Conservation (phyloP, 2,329 filamentous ascomycete species). For the Dryadomyces quercivorus region DNA sequence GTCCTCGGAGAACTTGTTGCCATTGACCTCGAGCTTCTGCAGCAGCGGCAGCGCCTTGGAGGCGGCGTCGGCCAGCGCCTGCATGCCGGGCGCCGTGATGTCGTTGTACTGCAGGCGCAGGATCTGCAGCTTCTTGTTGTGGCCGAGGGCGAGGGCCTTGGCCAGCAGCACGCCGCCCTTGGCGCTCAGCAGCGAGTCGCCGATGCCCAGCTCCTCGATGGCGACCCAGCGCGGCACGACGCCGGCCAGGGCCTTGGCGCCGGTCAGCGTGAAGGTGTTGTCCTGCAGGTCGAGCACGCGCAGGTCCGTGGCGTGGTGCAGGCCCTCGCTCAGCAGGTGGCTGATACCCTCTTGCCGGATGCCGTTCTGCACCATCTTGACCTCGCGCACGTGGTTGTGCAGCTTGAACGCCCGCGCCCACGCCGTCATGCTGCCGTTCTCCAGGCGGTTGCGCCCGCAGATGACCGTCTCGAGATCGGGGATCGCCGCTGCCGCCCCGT, state of each 20-base stretch:
- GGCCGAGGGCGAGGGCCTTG: slow-evolving; percentile 58
- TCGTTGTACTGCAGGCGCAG: slow-evolving; percentile 90
- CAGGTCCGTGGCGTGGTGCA: slow-evolving; percentile 57
- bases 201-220: slow-evolving; percentile 73
- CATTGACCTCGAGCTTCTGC: slow-evolving; percentile 84
- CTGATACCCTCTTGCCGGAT: slow-evolving; percentile 90
- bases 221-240: slow-evolving; percentile 63
- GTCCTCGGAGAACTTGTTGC: slow-evolving; percentile 87
- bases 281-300: slow-evolving; percentile 84
- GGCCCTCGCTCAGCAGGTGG: slow-evolving; percentile 64
- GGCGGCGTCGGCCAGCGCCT: slow-evolving; percentile 56
- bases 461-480: slow-evolving; percentile 90
- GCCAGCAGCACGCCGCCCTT: slow-evolving; percentile 67
- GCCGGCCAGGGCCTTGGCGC: slow-evolving; percentile 64
- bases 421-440: slow-evolving; percentile 87
- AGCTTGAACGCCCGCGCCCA: slow-evolving; percentile 84
- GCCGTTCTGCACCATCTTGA: slow-evolving; percentile 98
- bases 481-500: slow-evolving; percentile 33
- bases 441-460: slow-evolving; percentile 88
- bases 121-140: slow-evolving; percentile 68
- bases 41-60: slow-evolving; percentile 59
- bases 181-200: slow-evolving; percentile 72
- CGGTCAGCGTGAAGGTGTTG: slow-evolving; percentile 84
- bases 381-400: slow-evolving; percentile 66
- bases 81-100: slow-evolving; percentile 65